Base-by-base conservation (phyloP, 805 yeast genomes). In the Ogataea pilisensis region DNA sequence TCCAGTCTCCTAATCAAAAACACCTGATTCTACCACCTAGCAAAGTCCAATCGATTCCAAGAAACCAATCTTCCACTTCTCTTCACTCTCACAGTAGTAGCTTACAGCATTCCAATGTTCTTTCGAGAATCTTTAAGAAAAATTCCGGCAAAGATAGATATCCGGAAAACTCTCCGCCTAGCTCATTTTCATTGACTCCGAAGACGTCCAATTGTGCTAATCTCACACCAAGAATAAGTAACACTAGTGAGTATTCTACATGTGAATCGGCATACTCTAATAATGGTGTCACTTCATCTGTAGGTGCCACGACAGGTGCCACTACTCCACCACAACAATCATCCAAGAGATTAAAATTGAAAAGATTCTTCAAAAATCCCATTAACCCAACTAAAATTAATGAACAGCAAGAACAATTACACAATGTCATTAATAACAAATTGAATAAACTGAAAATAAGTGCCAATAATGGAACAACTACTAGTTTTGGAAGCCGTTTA, bases 301-400 rank as follows among this genome's bases (percentile, higher is more conserved):
- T n/a, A n/a, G n/a, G n/a, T n/a, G n/a, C n/a, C n/a, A n/a, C n/a
- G n/a, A n/a, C n/a, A n/a, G n/a, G n/a, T n/a, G n/a, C n/a, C n/a
- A n/a, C n/a, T n/a, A n/a, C n/a, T n/a, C n/a, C n/a, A n/a, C n/a
- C n/a, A 22, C 20, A 31, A 2, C 6, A 4, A 21, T 13, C 30
- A 8, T 29, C 45, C 3, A 38, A 46, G 16, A 43, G 50, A 30
- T 46, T 66, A 34, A 67, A 65, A 38, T 60, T 74, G 41, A 68
- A 68, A 44, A 60, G 78, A 38, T 73, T 73, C 46, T 68, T 73
- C 55, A 75, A 72, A 41, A 43, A 21, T 17, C 45, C 22, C 13
- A n/a, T 28, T 31, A 40, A 24, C 5, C 6, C 34, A 7, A 27
- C 26, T 11, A 42, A 44, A 31, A 32, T 33, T 17, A 41, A 37